These are phyloP conservation scores for Mortierella polycephala DNA, from an alignment of 371 early-diverging fungal species.

Conservation along the genomic window DNA sequence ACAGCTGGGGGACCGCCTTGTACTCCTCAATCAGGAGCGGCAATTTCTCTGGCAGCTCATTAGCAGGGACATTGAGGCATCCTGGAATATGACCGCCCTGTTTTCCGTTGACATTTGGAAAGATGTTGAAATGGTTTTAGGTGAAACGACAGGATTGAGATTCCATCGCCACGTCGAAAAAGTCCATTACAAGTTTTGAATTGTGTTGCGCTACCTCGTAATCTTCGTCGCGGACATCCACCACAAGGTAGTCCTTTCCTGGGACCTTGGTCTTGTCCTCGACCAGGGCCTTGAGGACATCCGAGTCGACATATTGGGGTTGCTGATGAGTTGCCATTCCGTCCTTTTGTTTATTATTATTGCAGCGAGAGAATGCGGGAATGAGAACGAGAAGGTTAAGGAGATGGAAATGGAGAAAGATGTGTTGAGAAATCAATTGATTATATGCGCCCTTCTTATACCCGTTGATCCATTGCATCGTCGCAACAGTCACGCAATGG, in stretches of 20 bases:
- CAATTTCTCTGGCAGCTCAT: conserved; percentile 63
- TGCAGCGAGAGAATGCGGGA: no score
- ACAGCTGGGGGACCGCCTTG: conserved; percentile 69
- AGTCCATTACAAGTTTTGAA: not conserved
- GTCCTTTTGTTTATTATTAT: no score
- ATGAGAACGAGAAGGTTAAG: no score
- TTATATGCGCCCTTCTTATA: not conserved
- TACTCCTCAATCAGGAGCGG: conserved; percentile 63
- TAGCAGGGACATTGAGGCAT: conserved; percentile 80
- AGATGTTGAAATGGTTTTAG: not conserved
- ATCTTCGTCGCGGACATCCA: conserved; percentile 88
- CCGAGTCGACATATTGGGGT: conserved; percentile 62
- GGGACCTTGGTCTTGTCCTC: conserved; percentile 64
- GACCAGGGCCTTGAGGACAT: conserved; percentile 67
- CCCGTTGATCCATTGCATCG: not conserved
- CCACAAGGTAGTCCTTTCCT: conserved; percentile 77
- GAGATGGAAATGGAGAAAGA: no score
- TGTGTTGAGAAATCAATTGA: no score
- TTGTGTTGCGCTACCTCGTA: conserved; percentile 59
- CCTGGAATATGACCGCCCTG: conserved; percentile 89
- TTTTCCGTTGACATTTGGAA: not conserved
- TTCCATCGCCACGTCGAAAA: not conserved
- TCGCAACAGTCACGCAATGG: not conserved
- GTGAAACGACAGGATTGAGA: not conserved
- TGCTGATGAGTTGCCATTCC: conserved; percentile 15